phyloP scores from a whole-genome alignment of 441 rosid genomes.

The Aleurites moluccanus region DNA sequence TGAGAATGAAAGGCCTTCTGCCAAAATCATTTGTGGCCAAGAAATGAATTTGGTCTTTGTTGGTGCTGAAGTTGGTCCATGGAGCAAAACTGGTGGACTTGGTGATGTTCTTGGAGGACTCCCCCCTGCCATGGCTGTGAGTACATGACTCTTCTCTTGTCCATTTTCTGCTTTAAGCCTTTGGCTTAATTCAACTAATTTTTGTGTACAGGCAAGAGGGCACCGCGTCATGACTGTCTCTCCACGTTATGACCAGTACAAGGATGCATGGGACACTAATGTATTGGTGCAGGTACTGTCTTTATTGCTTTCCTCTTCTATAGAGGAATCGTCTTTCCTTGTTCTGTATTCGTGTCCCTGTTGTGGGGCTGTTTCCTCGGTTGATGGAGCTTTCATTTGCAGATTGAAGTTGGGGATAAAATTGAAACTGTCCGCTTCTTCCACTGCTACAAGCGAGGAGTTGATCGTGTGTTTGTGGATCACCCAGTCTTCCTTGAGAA shows the following conservation, averaged over 20 bases:
- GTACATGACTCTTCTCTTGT: constrained; percentile 17
- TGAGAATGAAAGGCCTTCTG: constrained; percentile 15
- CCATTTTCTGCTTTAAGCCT: neutral
- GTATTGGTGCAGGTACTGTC: constrained; percentile 48
- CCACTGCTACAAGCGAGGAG: constrained; percentile 92
- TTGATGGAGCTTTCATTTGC: constrained; percentile 17
- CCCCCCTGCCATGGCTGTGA: constrained; percentile 83
- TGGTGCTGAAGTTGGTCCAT: constrained; percentile 75
- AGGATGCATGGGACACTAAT: constrained; percentile 88
- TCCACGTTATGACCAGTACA: constrained; percentile 93
- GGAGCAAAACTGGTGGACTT: constrained; percentile 98
- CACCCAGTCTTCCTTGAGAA: constrained; percentile 89
- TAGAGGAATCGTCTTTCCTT: neutral
- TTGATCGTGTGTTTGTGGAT: constrained; percentile 95
- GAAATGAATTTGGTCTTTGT: constrained; percentile 66
- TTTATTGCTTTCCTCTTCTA: neutral
- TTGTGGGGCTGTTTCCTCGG: constrained; percentile 5
- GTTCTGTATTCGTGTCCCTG: neutral
- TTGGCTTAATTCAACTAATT: neutral
- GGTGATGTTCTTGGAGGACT: constrained; percentile 92
- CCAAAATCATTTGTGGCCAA: constrained; percentile 42
- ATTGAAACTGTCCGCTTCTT: constrained; percentile 77
- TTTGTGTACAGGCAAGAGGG: constrained; percentile 64
- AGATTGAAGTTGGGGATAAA: constrained; percentile 61
- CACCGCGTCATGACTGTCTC: constrained; percentile 87